phyloP scores from a whole-genome alignment of 2,329 filamentous ascomycete species.

The Fusarium chuoi region DNA sequence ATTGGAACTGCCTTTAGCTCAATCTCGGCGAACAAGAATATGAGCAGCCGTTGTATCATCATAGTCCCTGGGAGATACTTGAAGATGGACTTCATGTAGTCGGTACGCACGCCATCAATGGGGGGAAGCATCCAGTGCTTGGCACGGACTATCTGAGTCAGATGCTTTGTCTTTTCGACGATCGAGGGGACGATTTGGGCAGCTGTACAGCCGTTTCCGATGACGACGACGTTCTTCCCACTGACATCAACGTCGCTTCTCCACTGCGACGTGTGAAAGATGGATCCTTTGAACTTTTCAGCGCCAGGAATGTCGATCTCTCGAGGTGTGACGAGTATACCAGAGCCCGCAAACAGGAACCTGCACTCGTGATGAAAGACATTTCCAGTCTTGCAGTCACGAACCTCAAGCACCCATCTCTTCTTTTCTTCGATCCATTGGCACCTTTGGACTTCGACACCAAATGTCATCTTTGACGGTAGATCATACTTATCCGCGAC shows the following conservation, averaged over 20 bases:
- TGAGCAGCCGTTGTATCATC: not conserved
- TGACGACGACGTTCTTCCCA: not conserved
- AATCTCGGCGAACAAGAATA: not conserved
- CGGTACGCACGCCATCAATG: not conserved
- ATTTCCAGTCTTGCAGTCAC: not conserved
- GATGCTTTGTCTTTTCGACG: not conserved
- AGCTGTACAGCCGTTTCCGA: not conserved
- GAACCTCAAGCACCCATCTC: not conserved
- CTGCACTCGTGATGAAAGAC: not conserved
- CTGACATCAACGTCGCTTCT: not conserved
- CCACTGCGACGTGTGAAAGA: not conserved
- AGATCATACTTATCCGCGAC: not conserved
- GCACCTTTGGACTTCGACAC: not conserved
- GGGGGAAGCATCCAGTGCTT: constrained; percentile 1
- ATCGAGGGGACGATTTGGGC: not conserved
- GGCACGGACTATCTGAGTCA: not conserved
- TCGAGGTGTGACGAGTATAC: not conserved
- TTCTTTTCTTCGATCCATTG: not conserved
- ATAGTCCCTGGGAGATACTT: not conserved
- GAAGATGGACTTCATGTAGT: not conserved
- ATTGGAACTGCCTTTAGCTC: not conserved
- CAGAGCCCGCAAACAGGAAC: not conserved
- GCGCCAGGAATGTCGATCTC: not conserved
- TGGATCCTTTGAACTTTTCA: not conserved
- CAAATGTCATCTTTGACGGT: not conserved